Evolutionary conservation across 345 rosid genomes (phyloP).

Genomic region (Heritiera fomes): DNA sequence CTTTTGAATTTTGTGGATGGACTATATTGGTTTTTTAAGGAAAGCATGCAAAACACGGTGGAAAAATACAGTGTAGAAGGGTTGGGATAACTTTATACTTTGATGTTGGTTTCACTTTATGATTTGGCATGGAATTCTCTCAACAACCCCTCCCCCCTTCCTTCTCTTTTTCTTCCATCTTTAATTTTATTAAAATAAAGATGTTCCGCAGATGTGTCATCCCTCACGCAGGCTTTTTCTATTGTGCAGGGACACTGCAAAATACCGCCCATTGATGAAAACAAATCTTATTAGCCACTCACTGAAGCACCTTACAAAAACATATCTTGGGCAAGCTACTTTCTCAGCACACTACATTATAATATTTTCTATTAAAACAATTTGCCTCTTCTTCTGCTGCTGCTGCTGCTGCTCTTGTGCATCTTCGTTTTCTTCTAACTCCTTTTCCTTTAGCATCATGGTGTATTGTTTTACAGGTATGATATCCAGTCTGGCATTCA

Average conservation of each 20-base stretch:
- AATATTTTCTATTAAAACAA: neutral
- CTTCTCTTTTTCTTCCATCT: neutral
- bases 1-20: neutral
- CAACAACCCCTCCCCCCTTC: neutral
- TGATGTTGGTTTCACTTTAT: neutral
- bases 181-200: neutral
- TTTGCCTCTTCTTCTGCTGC: neutral
- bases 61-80: neutral
- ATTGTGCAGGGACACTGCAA: slow-evolving; percentile 70
- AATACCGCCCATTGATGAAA: slow-evolving; percentile 69
- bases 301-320: slow-evolving; percentile 62
- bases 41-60: neutral
- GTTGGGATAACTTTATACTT: neutral
- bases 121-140: neutral
- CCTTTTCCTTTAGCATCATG: neutral
- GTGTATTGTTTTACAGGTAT: slow-evolving; percentile 41
- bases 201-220: neutral
- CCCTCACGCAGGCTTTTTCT: slow-evolving; percentile 1
- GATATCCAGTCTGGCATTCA: slow-evolving; percentile 59
- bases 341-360: slow-evolving; percentile 5
- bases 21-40: neutral
- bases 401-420: neutral
- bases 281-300: slow-evolving; percentile 79
- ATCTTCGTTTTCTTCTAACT: neutral
- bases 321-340: slow-evolving; percentile 62